These are phyloP conservation scores for Eucalyptus shirleyi DNA, from an alignment of 345 rosid genomes.

Conservation along the genomic window DNA sequence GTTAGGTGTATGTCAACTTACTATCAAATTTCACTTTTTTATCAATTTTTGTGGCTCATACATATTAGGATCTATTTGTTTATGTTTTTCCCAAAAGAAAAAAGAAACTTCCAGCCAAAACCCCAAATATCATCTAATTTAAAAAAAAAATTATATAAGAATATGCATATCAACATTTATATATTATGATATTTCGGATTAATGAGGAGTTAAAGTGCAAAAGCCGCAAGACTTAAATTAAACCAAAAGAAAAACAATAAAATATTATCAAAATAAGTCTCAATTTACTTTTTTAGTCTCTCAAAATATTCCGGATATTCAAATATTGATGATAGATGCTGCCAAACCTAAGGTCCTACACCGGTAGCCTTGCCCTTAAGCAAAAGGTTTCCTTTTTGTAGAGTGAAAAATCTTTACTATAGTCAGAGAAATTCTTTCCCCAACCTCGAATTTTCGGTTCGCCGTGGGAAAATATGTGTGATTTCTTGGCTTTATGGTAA, in stretches of 20 bases:
- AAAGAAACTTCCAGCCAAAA: neutral
- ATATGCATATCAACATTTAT: neutral
- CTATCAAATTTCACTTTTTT: no score
- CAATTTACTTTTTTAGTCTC: no score
- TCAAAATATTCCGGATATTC: accelerated
- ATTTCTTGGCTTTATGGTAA: neutral
- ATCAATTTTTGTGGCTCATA: no score
- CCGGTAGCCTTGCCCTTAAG: neutral
- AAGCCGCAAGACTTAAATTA: neutral
- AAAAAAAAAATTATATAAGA: no score
- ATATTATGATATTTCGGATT: neutral
- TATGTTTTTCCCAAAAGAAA: neutral
- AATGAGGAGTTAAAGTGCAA: neutral
- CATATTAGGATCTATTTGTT: neutral
- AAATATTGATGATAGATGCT: neutral
- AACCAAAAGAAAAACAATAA: neutral
- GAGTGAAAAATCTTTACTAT: neutral
- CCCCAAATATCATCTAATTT: neutral
- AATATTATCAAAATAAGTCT: neutral
- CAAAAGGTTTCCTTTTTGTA: neutral
- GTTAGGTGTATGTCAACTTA: no score
- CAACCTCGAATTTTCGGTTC: neutral
- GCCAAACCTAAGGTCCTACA: neutral
- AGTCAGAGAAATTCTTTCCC: neutral
- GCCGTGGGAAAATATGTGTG: neutral